Evolutionary conservation across 805 yeast species (phyloP), one percentile per base, ranked within the genome.

Genomic region (Ogataea pignaliae): DNA sequence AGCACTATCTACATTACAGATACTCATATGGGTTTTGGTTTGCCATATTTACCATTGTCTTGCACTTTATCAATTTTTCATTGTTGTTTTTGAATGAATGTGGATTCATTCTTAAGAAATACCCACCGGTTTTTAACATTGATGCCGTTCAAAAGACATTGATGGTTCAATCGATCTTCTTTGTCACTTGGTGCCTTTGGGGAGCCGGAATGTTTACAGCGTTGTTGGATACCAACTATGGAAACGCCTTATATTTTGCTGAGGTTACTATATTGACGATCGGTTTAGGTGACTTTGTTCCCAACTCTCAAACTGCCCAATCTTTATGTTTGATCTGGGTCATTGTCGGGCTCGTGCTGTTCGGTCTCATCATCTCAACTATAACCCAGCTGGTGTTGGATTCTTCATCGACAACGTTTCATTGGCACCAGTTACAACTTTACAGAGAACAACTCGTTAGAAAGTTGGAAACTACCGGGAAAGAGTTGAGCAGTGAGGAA

Each of bases 251-350:
- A 37, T 88, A 86, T 58, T 87, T 75, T 59, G 80, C 88, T 53
- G 75, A 78, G 10, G 88, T 85, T 1, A 81, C 95, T 0, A 66
- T 84, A 34, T 67, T 86, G 39, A 89, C 97, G 1, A 75, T 89
- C 28, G 97, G 97, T 0, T 68, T 83, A 14, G 96, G 96, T 33
- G 93, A 85, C 53, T 70, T 83, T 30, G 67, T 73, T 0, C 90
- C 96, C 0, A 32, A 45, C 0, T 62, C 73, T 1, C 65, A 71
- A 2, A 78, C 79, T 1, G 72, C 84, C 0, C 76, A 78, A 56
- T 82, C 81, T 0, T 63, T 85, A 48, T 68, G 76, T 1, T 66
- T 88, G 41, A 59, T 84, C 2, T 86, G 80, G 64, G 78, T 93
- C 6, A 61, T 85, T 14, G 63, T 78, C 12, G 96, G 96, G 0